Percentiles rank a stretch among this genome's conserved stretches.
phyloP scores from a whole-genome alignment of 345 rosid genomes.

The Eutrema yunnanense region DNA sequence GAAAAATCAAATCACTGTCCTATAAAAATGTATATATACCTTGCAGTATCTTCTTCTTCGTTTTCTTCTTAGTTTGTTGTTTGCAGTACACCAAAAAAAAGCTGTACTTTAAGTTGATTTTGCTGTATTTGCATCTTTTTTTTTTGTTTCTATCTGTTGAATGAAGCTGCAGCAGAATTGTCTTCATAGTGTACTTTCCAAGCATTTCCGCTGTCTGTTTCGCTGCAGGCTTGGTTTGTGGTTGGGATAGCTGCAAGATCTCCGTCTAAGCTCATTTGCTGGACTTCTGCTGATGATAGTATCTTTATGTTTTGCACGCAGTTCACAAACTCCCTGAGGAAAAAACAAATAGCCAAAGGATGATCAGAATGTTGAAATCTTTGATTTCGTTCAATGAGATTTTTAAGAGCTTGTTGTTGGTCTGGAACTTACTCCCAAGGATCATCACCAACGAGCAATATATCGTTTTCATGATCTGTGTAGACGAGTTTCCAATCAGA shows the following conservation, averaged over 20 bases:
- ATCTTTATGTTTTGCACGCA: slow-evolving; percentile 90
- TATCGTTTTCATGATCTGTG: slow-evolving; percentile 89
- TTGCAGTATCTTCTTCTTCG: slow-evolving; percentile 19
- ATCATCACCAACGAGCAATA: slow-evolving; percentile 92
- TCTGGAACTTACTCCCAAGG: slow-evolving; percentile 90
- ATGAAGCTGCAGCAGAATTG: slow-evolving; percentile 80
- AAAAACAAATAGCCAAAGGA: slow-evolving; percentile 10
- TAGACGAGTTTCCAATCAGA: slow-evolving; percentile 94
- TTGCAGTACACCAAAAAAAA: slow-evolving; percentile 15
- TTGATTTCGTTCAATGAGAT: not conserved
- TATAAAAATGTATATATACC: slow-evolving; percentile 25
- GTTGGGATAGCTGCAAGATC: slow-evolving; percentile 65
- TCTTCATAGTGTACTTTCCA: slow-evolving; percentile 86
- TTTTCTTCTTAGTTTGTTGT: slow-evolving; percentile 18
- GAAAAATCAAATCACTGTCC: slow-evolving; percentile 17
- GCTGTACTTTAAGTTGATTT: slow-evolving; percentile 18
- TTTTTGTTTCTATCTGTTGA: slow-evolving; percentile 43
- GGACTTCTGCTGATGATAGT: slow-evolving; percentile 87
- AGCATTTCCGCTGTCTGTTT: slow-evolving; percentile 77
- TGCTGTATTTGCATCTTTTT: not conserved
- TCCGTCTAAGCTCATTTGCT: slow-evolving; percentile 95
- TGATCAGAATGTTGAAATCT: not conserved
- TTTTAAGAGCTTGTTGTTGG: not conserved
- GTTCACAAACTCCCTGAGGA: slow-evolving; percentile 37
- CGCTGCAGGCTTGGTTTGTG: slow-evolving; percentile 80